Conservation (phyloP, 2,329 filamentous ascomycete species). For the Colletotrichum sp. region DNA sequence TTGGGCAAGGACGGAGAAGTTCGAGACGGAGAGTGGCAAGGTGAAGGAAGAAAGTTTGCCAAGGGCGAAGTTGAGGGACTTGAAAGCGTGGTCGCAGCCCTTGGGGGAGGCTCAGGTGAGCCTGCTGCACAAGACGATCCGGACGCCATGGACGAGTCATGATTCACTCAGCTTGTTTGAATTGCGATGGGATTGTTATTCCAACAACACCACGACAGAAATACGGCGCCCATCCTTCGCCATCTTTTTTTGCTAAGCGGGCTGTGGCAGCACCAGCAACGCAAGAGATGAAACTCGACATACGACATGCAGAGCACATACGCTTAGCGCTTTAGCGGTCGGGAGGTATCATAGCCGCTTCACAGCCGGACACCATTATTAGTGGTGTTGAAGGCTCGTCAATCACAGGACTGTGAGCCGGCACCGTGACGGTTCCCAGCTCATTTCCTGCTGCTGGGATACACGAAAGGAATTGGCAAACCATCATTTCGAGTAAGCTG, state of each 20-base stretch:
- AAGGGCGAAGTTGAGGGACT: constrained; percentile 62
- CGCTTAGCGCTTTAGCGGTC: not conserved
- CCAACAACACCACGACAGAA: not conserved
- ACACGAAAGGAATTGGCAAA: not conserved
- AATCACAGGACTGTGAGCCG: not conserved
- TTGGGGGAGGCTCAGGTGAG: constrained; percentile 38
- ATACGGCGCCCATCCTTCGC: not conserved
- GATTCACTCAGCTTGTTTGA: not conserved
- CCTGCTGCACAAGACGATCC: not conserved
- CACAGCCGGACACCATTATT: not conserved
- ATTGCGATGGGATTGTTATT: not conserved
- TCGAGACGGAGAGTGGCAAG: constrained; percentile 69
- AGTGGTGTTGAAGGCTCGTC: not conserved
- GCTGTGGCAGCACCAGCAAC: not conserved
- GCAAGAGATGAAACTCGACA: not conserved
- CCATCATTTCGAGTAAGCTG: not conserved
- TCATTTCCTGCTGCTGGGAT: not conserved
- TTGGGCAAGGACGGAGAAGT: constrained; percentile 65
- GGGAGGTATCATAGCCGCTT: not conserved
- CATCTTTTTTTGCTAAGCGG: not conserved
- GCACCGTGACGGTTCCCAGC: not conserved
- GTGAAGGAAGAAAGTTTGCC: constrained; percentile 52
- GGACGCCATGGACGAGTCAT: constrained; percentile 19
- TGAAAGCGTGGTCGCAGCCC: constrained; percentile 53
- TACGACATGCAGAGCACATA: not conserved